These are phyloP conservation scores for Naganishia cerealis DNA, from an alignment of 1,284 basidiomycete species.

Conservation along the genomic window DNA sequence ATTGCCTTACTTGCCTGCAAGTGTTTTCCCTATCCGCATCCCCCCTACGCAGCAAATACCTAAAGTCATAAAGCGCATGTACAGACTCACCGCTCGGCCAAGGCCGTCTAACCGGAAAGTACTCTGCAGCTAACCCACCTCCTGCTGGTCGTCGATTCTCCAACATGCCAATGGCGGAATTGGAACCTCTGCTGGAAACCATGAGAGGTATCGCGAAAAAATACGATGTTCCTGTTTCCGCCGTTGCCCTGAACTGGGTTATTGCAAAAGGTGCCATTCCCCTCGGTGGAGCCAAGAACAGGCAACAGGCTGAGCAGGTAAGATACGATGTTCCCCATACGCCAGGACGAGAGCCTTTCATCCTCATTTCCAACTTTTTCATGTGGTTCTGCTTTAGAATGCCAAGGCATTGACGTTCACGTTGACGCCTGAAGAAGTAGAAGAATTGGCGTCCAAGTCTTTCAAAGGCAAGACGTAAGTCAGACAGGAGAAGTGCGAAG, in stretches of 20 bases:
- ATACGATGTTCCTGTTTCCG: slow-evolving; percentile 45
- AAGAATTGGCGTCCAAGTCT: slow-evolving; percentile 34
- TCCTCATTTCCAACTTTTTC: neutral
- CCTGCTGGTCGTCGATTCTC: slow-evolving; percentile 37
- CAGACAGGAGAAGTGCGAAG: neutral
- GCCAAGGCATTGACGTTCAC: slow-evolving; percentile 41
- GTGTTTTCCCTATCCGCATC: slow-evolving; percentile 24
- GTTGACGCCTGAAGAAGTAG: slow-evolving; percentile 39
- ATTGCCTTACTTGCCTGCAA: slow-evolving; percentile 48
- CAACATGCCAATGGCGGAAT: slow-evolving; percentile 42
- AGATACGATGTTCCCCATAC: neutral
- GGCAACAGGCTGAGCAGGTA: slow-evolving; percentile 47
- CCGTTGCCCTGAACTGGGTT: slow-evolving; percentile 53
- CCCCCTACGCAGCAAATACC: neutral
- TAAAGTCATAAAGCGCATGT: neutral
- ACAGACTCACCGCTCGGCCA: slow-evolving; percentile 50
- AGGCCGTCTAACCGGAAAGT: slow-evolving; percentile 51
- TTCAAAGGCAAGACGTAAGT: slow-evolving; percentile 42
- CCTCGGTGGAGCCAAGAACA: slow-evolving; percentile 51
- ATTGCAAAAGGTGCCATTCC: slow-evolving; percentile 52
- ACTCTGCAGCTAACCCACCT: slow-evolving; percentile 45
- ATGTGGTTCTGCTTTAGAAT: slow-evolving; percentile 32
- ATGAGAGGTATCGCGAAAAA: slow-evolving; percentile 45
- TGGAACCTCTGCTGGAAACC: slow-evolving; percentile 46
- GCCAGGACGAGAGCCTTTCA: neutral